Base-by-base conservation (phyloP, 2,329 filamentous ascomycete genomes). In the Aphanocladium album region DNA sequence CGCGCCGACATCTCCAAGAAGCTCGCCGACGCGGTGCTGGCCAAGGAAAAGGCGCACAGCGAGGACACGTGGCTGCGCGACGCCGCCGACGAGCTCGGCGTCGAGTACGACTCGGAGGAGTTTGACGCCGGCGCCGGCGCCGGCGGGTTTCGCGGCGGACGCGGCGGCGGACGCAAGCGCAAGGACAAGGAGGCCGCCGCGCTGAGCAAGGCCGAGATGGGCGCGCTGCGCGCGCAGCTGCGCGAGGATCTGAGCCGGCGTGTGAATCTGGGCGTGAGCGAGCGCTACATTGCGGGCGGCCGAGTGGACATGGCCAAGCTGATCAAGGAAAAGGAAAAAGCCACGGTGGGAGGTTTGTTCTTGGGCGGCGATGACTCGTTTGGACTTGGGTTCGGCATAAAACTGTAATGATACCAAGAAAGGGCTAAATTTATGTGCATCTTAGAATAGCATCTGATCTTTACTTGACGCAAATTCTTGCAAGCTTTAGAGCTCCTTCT, bases 21-120 rank as follows among this genome's bases (percentile, higher is more conserved):
- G 70, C 87, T 99, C 16, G 89, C 92, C 0, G 93, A 98, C 68
- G 84, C 89, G 1, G 80, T 81, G 1, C 83, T 95, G 9, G 93
- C 93, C 8, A 96, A 96, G 76, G 91, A 96, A 71, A 96, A 93
- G 75, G 86, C 88, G 11, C 85, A 85, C 60, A 89, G 89, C 68
- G 90, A 96, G 67, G 90, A 96, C 66, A 86, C 91, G 60, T 95
- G 93, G 86, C 79, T 98, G 67, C 85, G 86, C 47, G 85, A 84
- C 52, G 93, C 92, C 0, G 95, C 95, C 0, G 92, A 97, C 61
- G 93, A 98, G 65, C 80, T 99, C 0, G 95, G 95, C 1, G 90
- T 98, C 0, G 93, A 97, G 57, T 96, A 96, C 71, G 92, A 98
- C 70, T 92, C 96, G 39, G 91, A 96, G 50, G 88, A 96, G 63